Evolutionary conservation across 2,329 filamentous ascomycete genomes (phyloP).

Genomic region (Exserohilum turcica): DNA sequence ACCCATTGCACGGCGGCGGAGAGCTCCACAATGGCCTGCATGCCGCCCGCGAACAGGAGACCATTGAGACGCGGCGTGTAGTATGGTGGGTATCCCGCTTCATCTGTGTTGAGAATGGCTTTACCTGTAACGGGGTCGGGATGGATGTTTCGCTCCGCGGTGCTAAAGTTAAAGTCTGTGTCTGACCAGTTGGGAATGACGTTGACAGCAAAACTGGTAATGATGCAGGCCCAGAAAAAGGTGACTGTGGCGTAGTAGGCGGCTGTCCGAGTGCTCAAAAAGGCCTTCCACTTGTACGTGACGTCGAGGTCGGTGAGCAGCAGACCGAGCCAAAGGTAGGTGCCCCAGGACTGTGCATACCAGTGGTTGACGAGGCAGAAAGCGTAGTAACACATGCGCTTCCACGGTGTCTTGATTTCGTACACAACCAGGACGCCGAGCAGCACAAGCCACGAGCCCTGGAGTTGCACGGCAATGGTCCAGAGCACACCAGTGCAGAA

Average conservation of each 20-base stretch:
- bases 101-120: conserved; percentile 41
- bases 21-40: conserved; percentile 47
- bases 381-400: conserved; percentile 53
- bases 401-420: conserved; percentile 54
- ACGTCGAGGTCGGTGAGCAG: conserved; percentile 55
- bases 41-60: conserved; percentile 49
- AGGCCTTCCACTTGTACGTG: conserved; percentile 53
- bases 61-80: conserved; percentile 53
- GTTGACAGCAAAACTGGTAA: conserved; percentile 45
- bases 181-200: conserved; percentile 45
- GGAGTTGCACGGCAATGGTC: conserved; percentile 57
- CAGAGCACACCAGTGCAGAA: conserved; percentile 58
- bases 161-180: conserved; percentile 45
- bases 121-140: conserved; percentile 49
- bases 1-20: conserved; percentile 49
- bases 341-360: conserved; percentile 55
- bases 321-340: conserved; percentile 54
- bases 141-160: conserved; percentile 52
- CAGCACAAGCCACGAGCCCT: conserved; percentile 54
- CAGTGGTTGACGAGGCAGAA: conserved; percentile 53
- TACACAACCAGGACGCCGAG: conserved; percentile 51
- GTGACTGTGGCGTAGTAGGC: conserved; percentile 48
- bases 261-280: conserved; percentile 41
- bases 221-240: conserved; percentile 37
- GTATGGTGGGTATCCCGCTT: conserved; percentile 51